phyloP scores from a whole-genome alignment of 2,329 filamentous ascomycete species.

The Arthrobotrys sphaeroides region DNA sequence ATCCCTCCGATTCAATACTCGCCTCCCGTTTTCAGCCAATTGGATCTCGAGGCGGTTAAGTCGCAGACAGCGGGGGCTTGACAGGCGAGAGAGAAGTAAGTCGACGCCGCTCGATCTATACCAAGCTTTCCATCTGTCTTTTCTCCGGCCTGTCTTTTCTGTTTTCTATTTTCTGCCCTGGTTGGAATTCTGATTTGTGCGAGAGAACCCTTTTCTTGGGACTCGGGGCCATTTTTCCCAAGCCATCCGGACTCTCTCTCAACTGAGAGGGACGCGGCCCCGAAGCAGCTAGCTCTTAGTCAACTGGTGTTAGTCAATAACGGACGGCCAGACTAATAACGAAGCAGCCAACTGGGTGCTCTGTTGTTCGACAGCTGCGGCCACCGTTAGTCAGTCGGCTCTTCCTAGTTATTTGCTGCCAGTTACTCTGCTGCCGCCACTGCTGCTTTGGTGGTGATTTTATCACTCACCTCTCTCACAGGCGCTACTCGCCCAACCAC shows the following conservation, averaged over 20 bases:
- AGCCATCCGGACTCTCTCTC: conserved; percentile 43
- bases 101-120: conserved; percentile 1
- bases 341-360: conserved; percentile 9
- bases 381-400: not conserved
- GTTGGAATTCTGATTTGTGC: not conserved
- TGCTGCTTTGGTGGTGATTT: conserved; percentile 23
- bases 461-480: conserved; percentile 44
- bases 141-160: not conserved
- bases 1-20: not conserved
- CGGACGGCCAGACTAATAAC: too few relatives aligned
- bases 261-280: conserved; percentile 3
- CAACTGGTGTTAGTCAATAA: too few relatives aligned
- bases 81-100: conserved; percentile 40
- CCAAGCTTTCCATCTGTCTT: not conserved
- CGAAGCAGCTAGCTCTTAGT: conserved; percentile 21
- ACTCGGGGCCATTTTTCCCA: conserved; percentile 38
- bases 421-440: not conserved
- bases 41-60: conserved; percentile 23
- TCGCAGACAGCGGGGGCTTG: conserved; percentile 38
- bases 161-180: conserved; percentile 14
- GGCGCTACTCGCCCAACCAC: conserved; percentile 44
- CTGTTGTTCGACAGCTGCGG: conserved; percentile 39
- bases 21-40: conserved; percentile 45
- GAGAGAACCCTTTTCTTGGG: conserved; percentile 11
- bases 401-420: not conserved